Evolutionary conservation across 441 rosid genomes (phyloP), one percentile per base, ranked within the genome.

Genomic region (Euphorbia schlechtendalii): DNA sequence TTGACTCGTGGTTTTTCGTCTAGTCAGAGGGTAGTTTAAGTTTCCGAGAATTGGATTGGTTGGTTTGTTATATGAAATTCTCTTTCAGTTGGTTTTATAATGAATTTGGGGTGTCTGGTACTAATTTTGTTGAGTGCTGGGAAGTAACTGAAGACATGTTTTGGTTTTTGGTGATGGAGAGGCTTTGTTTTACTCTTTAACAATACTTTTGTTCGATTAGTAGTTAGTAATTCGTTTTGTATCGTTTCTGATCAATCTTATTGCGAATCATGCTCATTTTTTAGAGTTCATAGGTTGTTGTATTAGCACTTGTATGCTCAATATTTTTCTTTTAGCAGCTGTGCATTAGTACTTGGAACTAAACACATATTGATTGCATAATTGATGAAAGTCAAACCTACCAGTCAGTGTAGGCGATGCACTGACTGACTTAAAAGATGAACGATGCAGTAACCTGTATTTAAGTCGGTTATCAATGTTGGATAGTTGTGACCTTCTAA

Each of bases 21-120:
- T n/a, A n/a, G n/a, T n/a, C n/a, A n/a, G n/a, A n/a, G n/a, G n/a
- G 41, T n/a, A 7, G 13, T 56, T 17, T 61, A 4, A 6, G 21
- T 53, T 14, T 64, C 41, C 5, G 21, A 27, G 36, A n/a, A 14
- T 5, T 51, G 24, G 25, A 3, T 8, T 21, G 4, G 18, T 34
- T 32, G 15, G 32, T 52, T 30, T 63, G 45, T 49, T 11, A 60
- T 60, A 18, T 22, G 24, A 61, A 49, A 38, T 61, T 61, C 18
- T 13, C 3, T 49, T 49, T 8, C 25, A 1, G 21, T 20, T 6
- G 41, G 41, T n/a, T 49, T 49, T 2, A n/a, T 4, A 9, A 14
- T 40, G 24, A 38, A 24, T 22, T 55, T 40, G 28, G 25, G 32
- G 32, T 20, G 18, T 51, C 14, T 5, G n/a, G 22, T n/a, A 27